Evolutionary conservation across 305 asterid genomes (phyloP).

Genomic region (Plantago coronopus): DNA sequence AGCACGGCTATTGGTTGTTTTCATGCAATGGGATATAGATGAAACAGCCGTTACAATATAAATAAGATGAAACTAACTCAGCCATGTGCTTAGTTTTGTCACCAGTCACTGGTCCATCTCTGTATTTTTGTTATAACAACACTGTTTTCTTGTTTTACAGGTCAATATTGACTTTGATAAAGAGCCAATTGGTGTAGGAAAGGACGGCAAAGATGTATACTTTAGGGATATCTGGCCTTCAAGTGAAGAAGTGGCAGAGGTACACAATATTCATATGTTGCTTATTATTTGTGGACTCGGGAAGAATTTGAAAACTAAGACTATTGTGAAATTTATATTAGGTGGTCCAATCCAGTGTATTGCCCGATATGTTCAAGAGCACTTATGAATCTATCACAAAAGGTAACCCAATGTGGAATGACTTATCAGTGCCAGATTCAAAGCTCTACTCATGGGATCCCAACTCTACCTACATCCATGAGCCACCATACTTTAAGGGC

Average conservation of each 20-base stretch:
- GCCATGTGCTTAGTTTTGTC: not conserved
- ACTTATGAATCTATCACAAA: constrained; percentile 78
- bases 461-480: constrained; percentile 84
- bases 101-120: not conserved
- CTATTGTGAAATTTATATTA: constrained; percentile 22
- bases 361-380: constrained; percentile 93
- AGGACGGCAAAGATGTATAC: constrained; percentile 77
- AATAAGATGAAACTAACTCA: too few species aligned
- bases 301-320: constrained; percentile 3
- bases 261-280: constrained; percentile 19
- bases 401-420: constrained; percentile 92
- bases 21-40: too few species aligned
- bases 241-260: constrained; percentile 88
- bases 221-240: constrained; percentile 95
- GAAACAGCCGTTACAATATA: too few species aligned
- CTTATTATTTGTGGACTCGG: too few species aligned
- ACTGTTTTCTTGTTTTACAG: constrained; percentile 32
- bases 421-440: constrained; percentile 56
- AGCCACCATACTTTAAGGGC: constrained; percentile 89
- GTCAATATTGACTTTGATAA: constrained; percentile 88
- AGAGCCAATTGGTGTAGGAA: constrained; percentile 89
- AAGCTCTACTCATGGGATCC: constrained; percentile 86
- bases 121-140: not conserved
- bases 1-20: too few species aligned
- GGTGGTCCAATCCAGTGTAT: constrained; percentile 86